These are phyloP conservation scores for slime mould (Dictyostelium discoideum) DNA, from an alignment of 78 protist genomes.

Conservation along the genomic window DNA sequence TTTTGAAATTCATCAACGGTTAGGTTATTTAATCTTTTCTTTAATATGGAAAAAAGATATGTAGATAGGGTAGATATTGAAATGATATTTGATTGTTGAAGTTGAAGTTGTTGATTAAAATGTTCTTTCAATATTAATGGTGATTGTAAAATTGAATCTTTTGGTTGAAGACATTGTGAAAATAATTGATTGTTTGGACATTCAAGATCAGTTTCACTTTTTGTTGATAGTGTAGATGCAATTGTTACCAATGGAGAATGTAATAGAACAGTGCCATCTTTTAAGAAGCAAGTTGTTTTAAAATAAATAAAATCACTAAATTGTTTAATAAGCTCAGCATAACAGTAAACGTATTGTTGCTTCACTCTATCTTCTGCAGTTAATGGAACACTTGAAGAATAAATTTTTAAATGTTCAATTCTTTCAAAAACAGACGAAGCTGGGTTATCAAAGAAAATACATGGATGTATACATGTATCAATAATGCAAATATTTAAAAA, in stretches of 20 bases:
- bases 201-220: not conserved
- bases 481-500: conserved; percentile 25
- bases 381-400: conserved; percentile 16
- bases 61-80: not conserved
- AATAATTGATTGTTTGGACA: conserved; percentile 22
- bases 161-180: conserved; percentile 6
- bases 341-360: not conserved
- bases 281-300: not conserved
- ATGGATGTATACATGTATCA: conserved; percentile 13
- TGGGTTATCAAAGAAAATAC: conserved; percentile 3
- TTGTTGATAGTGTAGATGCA: not conserved
- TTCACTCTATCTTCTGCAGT: not conserved
- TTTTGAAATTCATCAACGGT: not conserved
- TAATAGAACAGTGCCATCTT: conserved; percentile 31
- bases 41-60: not conserved
- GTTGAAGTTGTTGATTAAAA: not conserved
- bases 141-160: conserved; percentile 1
- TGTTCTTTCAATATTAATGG: not conserved
- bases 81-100: not conserved
- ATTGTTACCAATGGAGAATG: not conserved
- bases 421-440: conserved; percentile 12
- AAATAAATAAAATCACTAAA: not conserved
- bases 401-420: conserved; percentile 10
- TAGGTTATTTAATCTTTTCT: not conserved
- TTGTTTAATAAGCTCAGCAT: not conserved